Evolutionary conservation across 257 asterid species (phyloP).

Genomic region (Buddleja alternifolia): DNA sequence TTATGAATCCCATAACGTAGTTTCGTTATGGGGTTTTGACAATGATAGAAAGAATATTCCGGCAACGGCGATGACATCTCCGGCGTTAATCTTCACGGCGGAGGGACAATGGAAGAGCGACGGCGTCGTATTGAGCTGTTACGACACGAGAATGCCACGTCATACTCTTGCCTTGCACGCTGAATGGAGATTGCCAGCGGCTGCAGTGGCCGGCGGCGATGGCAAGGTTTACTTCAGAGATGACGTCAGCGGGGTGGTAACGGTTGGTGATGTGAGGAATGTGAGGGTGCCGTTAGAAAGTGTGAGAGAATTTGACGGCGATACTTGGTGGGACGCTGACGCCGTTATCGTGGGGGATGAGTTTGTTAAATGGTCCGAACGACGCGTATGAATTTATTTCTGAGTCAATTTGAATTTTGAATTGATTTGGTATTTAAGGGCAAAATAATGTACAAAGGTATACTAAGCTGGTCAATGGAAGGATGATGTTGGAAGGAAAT

Average conservation of each 20-base stretch:
- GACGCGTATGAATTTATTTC: too few relatives aligned
- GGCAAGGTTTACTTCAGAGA: constrained; percentile 68
- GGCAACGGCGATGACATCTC: neutral
- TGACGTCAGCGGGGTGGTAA: constrained; percentile 52
- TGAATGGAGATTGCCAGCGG: constrained; percentile 56
- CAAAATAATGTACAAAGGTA: too few relatives aligned
- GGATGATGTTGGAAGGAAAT: too few relatives aligned
- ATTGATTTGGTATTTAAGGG: too few relatives aligned
- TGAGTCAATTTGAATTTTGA: too few relatives aligned
- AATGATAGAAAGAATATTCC: constrained; percentile 26
- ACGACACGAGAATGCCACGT: constrained; percentile 64
- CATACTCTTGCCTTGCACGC: constrained; percentile 60
- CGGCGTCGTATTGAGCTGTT: constrained; percentile 61
- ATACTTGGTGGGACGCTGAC: constrained; percentile 79
- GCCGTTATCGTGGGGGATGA: constrained; percentile 62
- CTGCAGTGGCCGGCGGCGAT: constrained; percentile 31
- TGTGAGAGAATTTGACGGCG: constrained; percentile 49
- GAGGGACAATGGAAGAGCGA: constrained; percentile 37
- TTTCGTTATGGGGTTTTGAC: constrained; percentile 65
- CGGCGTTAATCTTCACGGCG: constrained; percentile 49
- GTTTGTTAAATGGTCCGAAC: constrained; percentile 5
- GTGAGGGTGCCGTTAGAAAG: constrained; percentile 57
- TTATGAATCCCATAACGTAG: constrained; percentile 41
- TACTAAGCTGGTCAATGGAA: too few relatives aligned
- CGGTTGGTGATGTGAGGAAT: constrained; percentile 84